These are phyloP conservation scores for Trichoderma erinaceum DNA, from an alignment of 495 filamentous ascomycete species.

Conservation along the genomic window DNA sequence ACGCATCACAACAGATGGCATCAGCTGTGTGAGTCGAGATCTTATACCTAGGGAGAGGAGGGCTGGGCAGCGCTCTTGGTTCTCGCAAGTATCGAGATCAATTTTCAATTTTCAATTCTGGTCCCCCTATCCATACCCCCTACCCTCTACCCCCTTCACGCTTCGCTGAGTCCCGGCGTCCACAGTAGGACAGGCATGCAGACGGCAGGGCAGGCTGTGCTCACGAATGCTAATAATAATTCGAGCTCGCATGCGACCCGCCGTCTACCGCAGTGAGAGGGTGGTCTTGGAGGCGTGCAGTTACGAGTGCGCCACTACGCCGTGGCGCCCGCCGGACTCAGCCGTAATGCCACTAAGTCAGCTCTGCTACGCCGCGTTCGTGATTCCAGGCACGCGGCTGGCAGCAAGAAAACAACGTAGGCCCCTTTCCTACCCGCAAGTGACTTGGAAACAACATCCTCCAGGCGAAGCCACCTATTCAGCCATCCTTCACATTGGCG, in stretches of 20 bases:
- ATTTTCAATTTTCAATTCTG: too few species aligned
- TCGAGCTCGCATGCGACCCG: not conserved
- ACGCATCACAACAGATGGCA: too few species aligned
- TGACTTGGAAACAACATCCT: not conserved
- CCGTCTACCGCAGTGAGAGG: not conserved
- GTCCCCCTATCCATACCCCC: too few species aligned
- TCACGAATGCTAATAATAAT: conserved; percentile 8
- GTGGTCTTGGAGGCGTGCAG: not conserved
- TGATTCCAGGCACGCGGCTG: not conserved
- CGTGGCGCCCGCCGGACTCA: not conserved
- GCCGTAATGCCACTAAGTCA: not conserved
- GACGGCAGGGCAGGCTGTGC: conserved; percentile 4
- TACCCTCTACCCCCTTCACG: too few species aligned
- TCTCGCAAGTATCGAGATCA: too few species aligned
- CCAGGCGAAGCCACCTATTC: not conserved
- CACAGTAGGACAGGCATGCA: not conserved
- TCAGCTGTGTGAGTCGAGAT: too few species aligned
- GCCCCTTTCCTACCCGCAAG: not conserved
- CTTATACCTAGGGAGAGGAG: too few species aligned
- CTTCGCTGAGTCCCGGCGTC: not conserved
- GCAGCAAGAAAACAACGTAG: not conserved
- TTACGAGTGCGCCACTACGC: not conserved
- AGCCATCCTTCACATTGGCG: not conserved
- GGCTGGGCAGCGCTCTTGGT: too few species aligned
- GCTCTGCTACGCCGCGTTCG: not conserved